Conservation (phyloP, 2,329 filamentous ascomycete genomes). For the Zymoseptoria tritici region DNA sequence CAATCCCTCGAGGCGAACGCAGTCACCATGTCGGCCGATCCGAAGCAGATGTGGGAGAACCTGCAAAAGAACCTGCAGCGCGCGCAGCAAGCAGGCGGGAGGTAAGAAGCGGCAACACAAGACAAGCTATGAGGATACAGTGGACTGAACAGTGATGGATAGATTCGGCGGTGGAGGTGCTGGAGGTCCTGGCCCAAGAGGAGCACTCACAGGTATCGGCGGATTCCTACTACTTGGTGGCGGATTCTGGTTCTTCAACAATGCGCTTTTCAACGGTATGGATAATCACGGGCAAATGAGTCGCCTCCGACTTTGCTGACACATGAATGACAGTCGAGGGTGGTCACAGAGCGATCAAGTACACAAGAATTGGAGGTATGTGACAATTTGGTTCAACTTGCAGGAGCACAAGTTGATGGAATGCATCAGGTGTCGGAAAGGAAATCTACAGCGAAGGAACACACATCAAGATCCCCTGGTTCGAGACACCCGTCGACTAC, state of each 20-base stretch:
- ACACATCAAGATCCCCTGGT: slow-evolving; percentile 89
- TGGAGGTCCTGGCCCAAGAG: slow-evolving; percentile 41
- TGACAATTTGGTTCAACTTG: not conserved
- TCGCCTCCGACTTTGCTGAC: slow-evolving; percentile 4
- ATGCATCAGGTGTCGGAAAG: slow-evolving; percentile 66
- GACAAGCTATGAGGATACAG: slow-evolving; percentile 6
- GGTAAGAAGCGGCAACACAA: slow-evolving; percentile 18
- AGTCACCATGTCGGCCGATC: slow-evolving; percentile 39
- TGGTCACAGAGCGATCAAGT: slow-evolving; percentile 98
- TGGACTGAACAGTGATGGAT: slow-evolving; percentile 7
- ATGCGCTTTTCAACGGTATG: slow-evolving; percentile 62
- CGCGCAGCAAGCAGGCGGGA: slow-evolving; percentile 42
- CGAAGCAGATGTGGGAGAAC: slow-evolving; percentile 56
- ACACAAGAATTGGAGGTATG: slow-evolving; percentile 60
- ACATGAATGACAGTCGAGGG: slow-evolving; percentile 60
- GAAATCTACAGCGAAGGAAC: slow-evolving; percentile 98
- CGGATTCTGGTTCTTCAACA: slow-evolving; percentile 50
- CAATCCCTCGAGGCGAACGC: slow-evolving; percentile 8
- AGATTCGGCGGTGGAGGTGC: slow-evolving; percentile 45
- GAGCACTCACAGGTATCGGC: slow-evolving; percentile 48
- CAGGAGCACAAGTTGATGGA: not conserved
- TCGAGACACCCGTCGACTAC: slow-evolving; percentile 93
- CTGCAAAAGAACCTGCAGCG: slow-evolving; percentile 53
- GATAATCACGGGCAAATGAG: slow-evolving; percentile 4
- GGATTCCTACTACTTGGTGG: slow-evolving; percentile 49